Evolutionary conservation across 805 yeast species (phyloP).

Genomic region (Saccharomyces jurei): DNA sequence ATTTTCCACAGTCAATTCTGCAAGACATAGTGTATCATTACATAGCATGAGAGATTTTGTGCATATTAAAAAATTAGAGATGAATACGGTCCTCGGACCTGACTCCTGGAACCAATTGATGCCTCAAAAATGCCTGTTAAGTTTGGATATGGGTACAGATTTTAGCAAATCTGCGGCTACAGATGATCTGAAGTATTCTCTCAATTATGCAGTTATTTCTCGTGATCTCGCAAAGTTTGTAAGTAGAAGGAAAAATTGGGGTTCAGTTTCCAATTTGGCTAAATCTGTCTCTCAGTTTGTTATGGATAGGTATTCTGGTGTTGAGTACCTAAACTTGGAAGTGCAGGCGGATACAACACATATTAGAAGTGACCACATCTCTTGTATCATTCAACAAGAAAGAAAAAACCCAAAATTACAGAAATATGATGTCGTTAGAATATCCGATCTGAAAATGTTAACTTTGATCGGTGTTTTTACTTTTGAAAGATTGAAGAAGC

Average conservation of each 20-base stretch:
- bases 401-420: not conserved
- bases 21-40: not conserved
- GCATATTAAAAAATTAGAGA: constrained; percentile 47
- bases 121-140: constrained; percentile 57
- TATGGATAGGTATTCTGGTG: constrained; percentile 27
- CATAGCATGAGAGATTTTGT: constrained; percentile 20
- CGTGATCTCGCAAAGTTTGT: constrained; percentile 52
- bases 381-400: constrained; percentile 6
- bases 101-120: constrained; percentile 68
- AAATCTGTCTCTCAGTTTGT: constrained; percentile 39
- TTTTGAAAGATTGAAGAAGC: constrained; percentile 77
- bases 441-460: constrained; percentile 48
- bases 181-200: constrained; percentile 74
- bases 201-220: constrained; percentile 82
- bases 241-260: constrained; percentile 29
- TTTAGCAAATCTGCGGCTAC: constrained; percentile 66
- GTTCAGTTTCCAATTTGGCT: constrained; percentile 35
- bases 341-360: constrained; percentile 21
- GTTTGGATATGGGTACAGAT: constrained; percentile 55
- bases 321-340: constrained; percentile 13
- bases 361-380: constrained; percentile 27
- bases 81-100: constrained; percentile 57
- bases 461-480: constrained; percentile 91
- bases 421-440: constrained; percentile 24
- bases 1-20: not conserved